Base-by-base conservation (phyloP, 2,329 filamentous ascomycete species). In the Parastagonospora nodorum region DNA sequence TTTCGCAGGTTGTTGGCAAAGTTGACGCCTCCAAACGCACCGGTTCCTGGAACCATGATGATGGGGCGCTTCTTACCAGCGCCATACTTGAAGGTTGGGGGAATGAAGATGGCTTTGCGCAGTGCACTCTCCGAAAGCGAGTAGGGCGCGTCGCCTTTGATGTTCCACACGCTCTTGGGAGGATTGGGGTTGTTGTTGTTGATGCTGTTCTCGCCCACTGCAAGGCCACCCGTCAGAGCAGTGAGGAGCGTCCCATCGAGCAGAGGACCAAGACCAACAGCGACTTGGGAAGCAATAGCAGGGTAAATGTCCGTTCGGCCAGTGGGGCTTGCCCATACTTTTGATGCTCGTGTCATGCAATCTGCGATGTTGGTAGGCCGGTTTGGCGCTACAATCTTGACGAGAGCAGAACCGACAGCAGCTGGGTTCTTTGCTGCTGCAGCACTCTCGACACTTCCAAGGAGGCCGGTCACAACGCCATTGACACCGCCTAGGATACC, bases 41-140 rank as follows among this genome's bases (percentile, higher is more conserved):
- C 80, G 0, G 82, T 84, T 2, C 82, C 82, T 2, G 81, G 81
- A 5, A 84, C 74, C 9, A 85, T 73, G 10, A 84, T 73, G 14
- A 84, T 74, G 0, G 81, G 80, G 11, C 71, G 60, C 10, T 79
- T 79, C n/a, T 15, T 16, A 16, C 40, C 40, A 53, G 74, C 76
- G 10, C 75, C 75, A 14, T 57, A 58, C 1, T 62, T 55, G 69
- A 84, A 84, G 11, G 62, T 67, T 0, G 71, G 37, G 1, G 82
- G 81, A 38, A 84, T 82, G 61, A 77, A 77, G 45, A 85, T 82
- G 2, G 77, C 82, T n/a, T 74, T 64, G 24, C 80, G 78, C 12
- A 85, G 74, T 8, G 68, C 59, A 0, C 60, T 50, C 60, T 84
- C 81, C 0, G 73, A 59, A 3, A 83, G 50, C 0, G 74, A 75